Percentiles rank a stretch among this genome's conserved stretches.
Conservation (phyloP, 805 yeast genomes). For the Ogataea methylovora region DNA sequence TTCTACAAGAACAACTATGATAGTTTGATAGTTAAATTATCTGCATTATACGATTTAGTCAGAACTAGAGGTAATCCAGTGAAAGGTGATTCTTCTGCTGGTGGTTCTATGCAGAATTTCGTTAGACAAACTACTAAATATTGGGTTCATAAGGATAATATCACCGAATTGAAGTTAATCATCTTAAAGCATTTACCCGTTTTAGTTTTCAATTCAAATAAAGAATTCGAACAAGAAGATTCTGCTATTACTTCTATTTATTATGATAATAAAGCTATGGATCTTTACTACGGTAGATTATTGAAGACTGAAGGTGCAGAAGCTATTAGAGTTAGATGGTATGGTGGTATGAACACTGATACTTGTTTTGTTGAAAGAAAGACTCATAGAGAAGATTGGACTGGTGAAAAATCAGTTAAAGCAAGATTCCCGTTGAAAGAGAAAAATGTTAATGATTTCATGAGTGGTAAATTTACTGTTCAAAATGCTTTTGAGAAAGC, state of each 20-base stretch:
- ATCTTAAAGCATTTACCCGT: constrained; percentile 95
- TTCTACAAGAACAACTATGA: constrained; percentile 95
- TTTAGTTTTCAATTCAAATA: constrained; percentile 90
- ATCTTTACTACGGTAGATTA: constrained; percentile 87
- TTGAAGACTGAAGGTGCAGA: constrained; percentile 98
- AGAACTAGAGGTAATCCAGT: constrained; percentile 96
- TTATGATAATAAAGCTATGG: constrained; percentile 84
- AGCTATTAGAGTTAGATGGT: constrained; percentile 97
- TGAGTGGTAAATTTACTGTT: constrained; percentile 80
- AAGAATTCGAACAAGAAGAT: constrained; percentile 92
- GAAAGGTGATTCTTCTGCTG: constrained; percentile 94
- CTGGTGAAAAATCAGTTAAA: constrained; percentile 98
- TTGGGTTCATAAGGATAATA: constrained; percentile 94
- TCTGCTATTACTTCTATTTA: constrained; percentile 95
- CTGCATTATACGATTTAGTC: constrained; percentile 84
- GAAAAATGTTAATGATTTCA: constrained; percentile 77
- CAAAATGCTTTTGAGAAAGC: constrained; percentile 86
- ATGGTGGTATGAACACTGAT: constrained; percentile 94
- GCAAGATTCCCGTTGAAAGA: constrained; percentile 93
- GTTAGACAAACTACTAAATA: constrained; percentile 98
- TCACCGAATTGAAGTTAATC: constrained; percentile 89
- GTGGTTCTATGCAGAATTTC: constrained; percentile 95
- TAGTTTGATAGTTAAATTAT: constrained; percentile 76
- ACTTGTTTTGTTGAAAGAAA: constrained; percentile 93
- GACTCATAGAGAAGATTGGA: constrained; percentile 99